Percentiles rank a stretch among this genome's conserved stretches.
phyloP scores from a whole-genome alignment of 805 yeast genomes.

The Lipomyces sp. region DNA sequence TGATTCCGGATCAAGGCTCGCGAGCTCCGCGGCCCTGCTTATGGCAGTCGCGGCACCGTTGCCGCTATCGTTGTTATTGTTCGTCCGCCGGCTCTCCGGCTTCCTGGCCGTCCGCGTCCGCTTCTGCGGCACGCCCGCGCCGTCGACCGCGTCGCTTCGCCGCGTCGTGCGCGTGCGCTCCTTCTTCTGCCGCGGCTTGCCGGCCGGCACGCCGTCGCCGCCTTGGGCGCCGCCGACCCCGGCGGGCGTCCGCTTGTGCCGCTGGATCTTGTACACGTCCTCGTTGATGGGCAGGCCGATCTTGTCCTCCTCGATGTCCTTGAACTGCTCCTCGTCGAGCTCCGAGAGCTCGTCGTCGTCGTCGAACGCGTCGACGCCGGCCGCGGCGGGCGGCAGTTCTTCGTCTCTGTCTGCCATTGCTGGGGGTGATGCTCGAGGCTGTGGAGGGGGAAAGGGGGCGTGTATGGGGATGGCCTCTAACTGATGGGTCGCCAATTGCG shows the following conservation, averaged over 20 bases:
- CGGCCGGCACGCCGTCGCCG: conserved; percentile 4
- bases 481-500: too few relatives aligned
- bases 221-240: too few relatives aligned
- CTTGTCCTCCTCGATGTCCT: conserved; percentile 35
- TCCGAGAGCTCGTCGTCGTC: conserved; percentile 41
- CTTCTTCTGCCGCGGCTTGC: conserved; percentile 17
- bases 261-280: conserved; percentile 40
- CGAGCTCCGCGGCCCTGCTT: conserved; percentile 8
- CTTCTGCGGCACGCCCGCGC: conserved; percentile 1
- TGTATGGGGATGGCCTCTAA: too few relatives aligned
- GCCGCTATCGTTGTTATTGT: conserved; percentile 21
- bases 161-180: conserved; percentile 16
- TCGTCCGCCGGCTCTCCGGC: conserved; percentile 10
- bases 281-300: conserved; percentile 39
- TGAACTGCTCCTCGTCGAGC: conserved; percentile 41
- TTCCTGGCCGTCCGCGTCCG: neutral
- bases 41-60: conserved; percentile 5
- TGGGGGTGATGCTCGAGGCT: neutral
- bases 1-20: conserved; percentile 12
- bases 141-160: conserved; percentile 2
- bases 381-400: conserved; percentile 15
- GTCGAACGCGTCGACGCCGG: conserved; percentile 8
- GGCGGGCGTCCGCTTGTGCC: conserved; percentile 37
- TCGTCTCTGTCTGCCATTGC: conserved; percentile 12
- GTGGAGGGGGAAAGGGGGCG: too few relatives aligned